Evolutionary conservation across 192 early-diverging fungal genomes (phyloP), one percentile per base, ranked within the genome.

Genomic region (Coemansia pectinata): DNA sequence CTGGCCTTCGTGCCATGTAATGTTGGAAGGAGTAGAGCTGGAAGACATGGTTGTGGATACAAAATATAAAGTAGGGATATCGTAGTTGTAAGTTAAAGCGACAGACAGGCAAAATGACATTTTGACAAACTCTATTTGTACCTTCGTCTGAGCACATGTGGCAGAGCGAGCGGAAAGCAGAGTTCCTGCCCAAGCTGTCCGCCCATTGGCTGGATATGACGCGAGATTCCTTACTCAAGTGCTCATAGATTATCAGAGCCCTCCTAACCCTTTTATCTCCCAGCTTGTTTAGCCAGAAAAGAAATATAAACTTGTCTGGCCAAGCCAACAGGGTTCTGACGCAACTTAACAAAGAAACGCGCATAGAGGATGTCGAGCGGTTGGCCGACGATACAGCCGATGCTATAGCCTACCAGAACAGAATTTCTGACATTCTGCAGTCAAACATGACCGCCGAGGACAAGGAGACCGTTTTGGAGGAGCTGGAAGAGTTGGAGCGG

Each of bases 351-450:
- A 87, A 86, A 5, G 92, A 96, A 11, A 84, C 98, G 70, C 91
- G 90, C 21, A 66, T 99, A 36, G 93, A 96, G n/a, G 89, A 92
- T 44, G 95, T 98, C 0, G 93, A 99, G 58, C 87, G 88, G 45
- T 83, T 99, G 41, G 95, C 98, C 88, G 96, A 98, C 67, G 96
- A 99, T 62, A 98, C 96, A 1, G 93, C 91, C 4, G 98, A 99
- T 42, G 93, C 92, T 12, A 94, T 99, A 74, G 93, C 91, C 1
- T 98, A 98, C 72, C 97, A 99, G 78, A 91, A 95, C 50, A 92
- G 93, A 77, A 72, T 65, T 23, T 63, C 74, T 1, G 91, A 97
- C 42, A 60, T 94, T 17, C 76, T 99, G 27, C 86, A 87, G 39
- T 83, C 85, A n/a, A 84, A 86, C 31, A 84, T 98, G 42, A 89